Evolutionary conservation across 2,329 filamentous ascomycete genomes (phyloP), one percentile per base, ranked within the genome.

Genomic region (Gyromitra esculenta): DNA sequence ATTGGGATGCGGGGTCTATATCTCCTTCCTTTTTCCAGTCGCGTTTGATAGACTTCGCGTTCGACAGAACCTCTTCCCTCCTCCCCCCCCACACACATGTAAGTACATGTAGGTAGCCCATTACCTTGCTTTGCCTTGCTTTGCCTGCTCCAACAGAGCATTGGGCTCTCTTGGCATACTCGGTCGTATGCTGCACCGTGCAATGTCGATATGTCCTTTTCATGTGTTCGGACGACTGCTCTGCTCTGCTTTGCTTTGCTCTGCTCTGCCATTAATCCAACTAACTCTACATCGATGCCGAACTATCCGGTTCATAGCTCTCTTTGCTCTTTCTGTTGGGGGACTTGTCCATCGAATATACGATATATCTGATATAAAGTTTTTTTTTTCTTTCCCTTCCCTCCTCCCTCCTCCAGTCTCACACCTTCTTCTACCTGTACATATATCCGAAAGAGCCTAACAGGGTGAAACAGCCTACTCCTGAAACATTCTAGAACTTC

Each of bases 401-500:
- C 18, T 21, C 18, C 18, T 21, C 18, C 18, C 25, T 4, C 25
- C 2, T 2, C 25, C 2, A 31, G 25, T 31, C 25, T 31, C 25
- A 31, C 25, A 31, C 25, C 25, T 4, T 31, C 4, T 4, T 31
- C 25, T 31, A 31, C 52, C 52, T 4, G 18, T 21, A 21, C 31
- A 25, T 56, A 25, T 21, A 31, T 56, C 25, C 52, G 18, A 35
- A 35, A 56, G 18, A 31, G 21, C 56, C 56, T n/a, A 60, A 5
- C n/a, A 15, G 6, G 5, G 25, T 66, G 48, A 25, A 66, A 66
- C 63, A 56, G 11, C 25, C 25, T 39, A 67, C 18, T 65, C 25
- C 45, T 66, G 65, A 69, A 69, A 48, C 54, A 54, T 69, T 69
- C 65, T 39, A 59, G 65, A 69, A 69, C 8, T 5, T 13, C 50